These are phyloP conservation scores for Penicillium chermesinum DNA, from an alignment of 495 filamentous ascomycete genomes.

Conservation along the genomic window DNA sequence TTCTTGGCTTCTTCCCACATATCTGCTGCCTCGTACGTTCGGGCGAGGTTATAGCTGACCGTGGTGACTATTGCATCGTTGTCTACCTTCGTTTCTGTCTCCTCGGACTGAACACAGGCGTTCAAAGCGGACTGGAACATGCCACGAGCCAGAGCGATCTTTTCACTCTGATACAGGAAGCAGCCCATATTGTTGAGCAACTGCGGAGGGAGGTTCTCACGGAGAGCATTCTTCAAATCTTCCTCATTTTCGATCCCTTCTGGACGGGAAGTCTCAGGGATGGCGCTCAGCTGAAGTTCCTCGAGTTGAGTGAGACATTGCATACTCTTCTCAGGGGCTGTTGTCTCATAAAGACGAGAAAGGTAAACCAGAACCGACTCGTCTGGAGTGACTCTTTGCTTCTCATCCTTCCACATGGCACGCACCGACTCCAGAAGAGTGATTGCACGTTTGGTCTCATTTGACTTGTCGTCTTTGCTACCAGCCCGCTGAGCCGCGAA, in stretches of 20 bases:
- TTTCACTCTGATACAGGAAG: constrained; percentile 85
- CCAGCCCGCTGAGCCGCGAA: constrained; percentile 68
- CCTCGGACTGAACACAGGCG: constrained; percentile 70
- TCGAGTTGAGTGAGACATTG: constrained; percentile 88
- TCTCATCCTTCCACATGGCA: constrained; percentile 85
- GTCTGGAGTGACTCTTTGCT: constrained; percentile 73
- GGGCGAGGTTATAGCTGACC: constrained; percentile 92
- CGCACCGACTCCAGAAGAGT: constrained; percentile 74
- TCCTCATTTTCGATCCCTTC: constrained; percentile 60
- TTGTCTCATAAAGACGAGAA: constrained; percentile 80
- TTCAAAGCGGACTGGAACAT: constrained; percentile 84
- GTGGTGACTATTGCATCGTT: constrained; percentile 87
- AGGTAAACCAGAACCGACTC: constrained; percentile 88
- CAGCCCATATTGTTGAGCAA: constrained; percentile 95
- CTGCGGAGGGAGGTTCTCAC: constrained; percentile 77
- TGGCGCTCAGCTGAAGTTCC: constrained; percentile 71
- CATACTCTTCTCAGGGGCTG: constrained; percentile 81
- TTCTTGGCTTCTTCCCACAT: constrained; percentile 76
- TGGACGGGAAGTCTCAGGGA: constrained; percentile 62
- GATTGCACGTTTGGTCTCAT: constrained; percentile 78
- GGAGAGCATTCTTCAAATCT: constrained; percentile 53
- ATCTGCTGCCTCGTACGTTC: constrained; percentile 85
- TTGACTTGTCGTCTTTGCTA: constrained; percentile 79
- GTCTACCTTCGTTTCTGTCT: constrained; percentile 57
- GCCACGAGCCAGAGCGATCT: constrained; percentile 71